Conservation (phyloP, 2,329 filamentous ascomycete species). For the Fusarium sp. region DNA sequence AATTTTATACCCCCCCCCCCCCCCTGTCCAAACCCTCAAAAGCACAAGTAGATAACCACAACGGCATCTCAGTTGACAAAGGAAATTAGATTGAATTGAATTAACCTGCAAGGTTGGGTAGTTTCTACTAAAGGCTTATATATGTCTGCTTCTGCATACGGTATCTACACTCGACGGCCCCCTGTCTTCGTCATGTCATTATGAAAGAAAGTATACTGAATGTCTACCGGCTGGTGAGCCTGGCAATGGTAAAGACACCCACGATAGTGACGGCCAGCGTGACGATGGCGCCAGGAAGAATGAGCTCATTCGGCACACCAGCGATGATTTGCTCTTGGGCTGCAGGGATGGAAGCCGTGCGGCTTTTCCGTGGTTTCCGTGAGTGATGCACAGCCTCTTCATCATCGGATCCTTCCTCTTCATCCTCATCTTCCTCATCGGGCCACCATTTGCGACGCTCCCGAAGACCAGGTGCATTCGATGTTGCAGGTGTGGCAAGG, state of each 20-base stretch:
- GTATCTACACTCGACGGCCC: slow-evolving; percentile 45
- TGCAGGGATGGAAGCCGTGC: slow-evolving; percentile 56
- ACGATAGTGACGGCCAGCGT: slow-evolving; percentile 95
- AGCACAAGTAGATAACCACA: neutral
- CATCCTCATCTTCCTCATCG: slow-evolving; percentile 61
- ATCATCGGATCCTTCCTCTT: slow-evolving; percentile 63
- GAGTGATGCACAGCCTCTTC: slow-evolving; percentile 58
- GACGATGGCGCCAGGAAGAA: slow-evolving; percentile 92
- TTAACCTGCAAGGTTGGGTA: slow-evolving; percentile 42
- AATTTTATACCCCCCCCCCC: too few species aligned
- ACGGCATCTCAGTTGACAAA: slow-evolving; percentile 21
- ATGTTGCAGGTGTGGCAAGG: slow-evolving; percentile 58
- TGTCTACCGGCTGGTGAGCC: slow-evolving; percentile 64
- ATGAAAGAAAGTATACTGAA: slow-evolving; percentile 35
- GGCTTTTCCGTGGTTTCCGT: slow-evolving; percentile 56
- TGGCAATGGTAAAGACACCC: slow-evolving; percentile 88
- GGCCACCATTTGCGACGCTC: slow-evolving; percentile 68
- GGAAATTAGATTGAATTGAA: slow-evolving; percentile 26
- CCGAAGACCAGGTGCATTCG: slow-evolving; percentile 57
- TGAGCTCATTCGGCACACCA: slow-evolving; percentile 91
- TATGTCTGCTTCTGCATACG: slow-evolving; percentile 41
- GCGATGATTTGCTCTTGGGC: slow-evolving; percentile 81
- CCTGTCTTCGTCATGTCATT: slow-evolving; percentile 51
- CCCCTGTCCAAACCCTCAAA: neutral
- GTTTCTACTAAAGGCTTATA: slow-evolving; percentile 43